Evolutionary conservation across 2,329 filamentous ascomycete species (phyloP), one percentile per base, ranked within the genome.

Genomic region (Rutstroemia sydowiana): DNA sequence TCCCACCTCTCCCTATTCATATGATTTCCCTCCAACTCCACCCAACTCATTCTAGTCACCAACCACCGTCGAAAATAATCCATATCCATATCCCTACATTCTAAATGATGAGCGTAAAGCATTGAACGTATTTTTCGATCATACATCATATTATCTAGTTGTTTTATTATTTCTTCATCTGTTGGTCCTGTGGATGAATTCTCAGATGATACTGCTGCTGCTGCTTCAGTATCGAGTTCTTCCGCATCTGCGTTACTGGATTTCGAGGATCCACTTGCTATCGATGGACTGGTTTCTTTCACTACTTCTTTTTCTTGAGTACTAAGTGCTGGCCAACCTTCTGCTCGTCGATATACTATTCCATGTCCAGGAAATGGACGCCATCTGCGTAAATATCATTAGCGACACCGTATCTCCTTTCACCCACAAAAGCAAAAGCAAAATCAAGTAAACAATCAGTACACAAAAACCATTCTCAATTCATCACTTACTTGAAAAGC

Each of bases 391-490:
- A 32, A 7, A 32, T 32, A 7, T 13, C 30, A 32, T 32, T 13
- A n/a, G n/a, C n/a, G n/a, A 7, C 30, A 32, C 13, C 30, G 13
- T 32, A 32, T 32, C 30, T 7, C 30, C 6, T 32, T 13, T 23
- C 1, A 9, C 13, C n/a, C 26, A 16, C 5, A 5, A 9, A 31
- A 23, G 7, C 26, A 31, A 5, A 2, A 20, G 31, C 20, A 21
- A 16, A 1, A 6, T 2, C 21, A 14, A 16, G 3, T 5, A 28
- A 11, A 37, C 5, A 37, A 11, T 16, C 10, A 48, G 16, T 26
- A 40, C 20, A 48, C 46, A 42, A 41, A 32, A 48, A 42, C 13
- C n/a, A n/a, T n/a, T n/a, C n/a, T n/a, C n/a, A n/a, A n/a, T n/a
- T n/a, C n/a, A n/a, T n/a, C n/a, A n/a, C n/a, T n/a, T n/a, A n/a